Base-by-base conservation (phyloP, 306 rosid species). In the Elaeagnus macrophylla region DNA sequence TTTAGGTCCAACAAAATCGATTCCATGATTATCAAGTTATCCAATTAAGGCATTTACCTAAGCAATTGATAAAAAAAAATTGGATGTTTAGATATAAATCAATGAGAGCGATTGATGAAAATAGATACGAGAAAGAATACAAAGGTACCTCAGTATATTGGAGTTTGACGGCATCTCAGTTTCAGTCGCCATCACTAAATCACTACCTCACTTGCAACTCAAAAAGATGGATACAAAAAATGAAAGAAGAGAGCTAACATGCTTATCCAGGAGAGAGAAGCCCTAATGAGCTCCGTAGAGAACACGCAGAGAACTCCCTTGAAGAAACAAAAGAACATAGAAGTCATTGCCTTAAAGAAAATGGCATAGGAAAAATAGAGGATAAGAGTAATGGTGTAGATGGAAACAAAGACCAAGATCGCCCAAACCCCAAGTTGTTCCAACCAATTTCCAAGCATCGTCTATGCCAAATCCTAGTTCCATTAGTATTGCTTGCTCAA, bases 261-360 rank as follows among this genome's bases (percentile, higher is more conserved):
- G 68, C 96, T 96, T 74, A 91, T 67, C 66, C 74, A 73, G 67
- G 99, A 87, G 57, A 87, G 85, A 36, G 96, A 91, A 0, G 96
- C 99, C 1, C 85, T 96, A 12, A 87, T 85, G 16, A 91, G 40
- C 84, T 91, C 87, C 32, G 99, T 96, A 3, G 79, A 60, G 81
- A 91, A 87, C 72, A 91, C 99, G 54, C 81, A 87, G 35, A 79
- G 62, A 1, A 91, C 68, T 7, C 86, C 95, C 3, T 86, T 80
- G 57, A 82, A 49, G 75, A 82, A 91, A 25, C 95, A 96, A 58
- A 91, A 91, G 39, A 91, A 84, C 37, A 87, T 71, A 51, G 96
- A 77, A 53, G 93, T 79, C n/a, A 79, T 79, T 50, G 96, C 89
- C 75, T 91, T 95, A 10, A 91, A 72, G 74, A 91, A 84, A 37